A percentile compares a stretch with the other conserved stretches of the same genome.
Conservation (phyloP, 2,329 filamentous ascomycete genomes). For the Phialophora verrucosa region DNA sequence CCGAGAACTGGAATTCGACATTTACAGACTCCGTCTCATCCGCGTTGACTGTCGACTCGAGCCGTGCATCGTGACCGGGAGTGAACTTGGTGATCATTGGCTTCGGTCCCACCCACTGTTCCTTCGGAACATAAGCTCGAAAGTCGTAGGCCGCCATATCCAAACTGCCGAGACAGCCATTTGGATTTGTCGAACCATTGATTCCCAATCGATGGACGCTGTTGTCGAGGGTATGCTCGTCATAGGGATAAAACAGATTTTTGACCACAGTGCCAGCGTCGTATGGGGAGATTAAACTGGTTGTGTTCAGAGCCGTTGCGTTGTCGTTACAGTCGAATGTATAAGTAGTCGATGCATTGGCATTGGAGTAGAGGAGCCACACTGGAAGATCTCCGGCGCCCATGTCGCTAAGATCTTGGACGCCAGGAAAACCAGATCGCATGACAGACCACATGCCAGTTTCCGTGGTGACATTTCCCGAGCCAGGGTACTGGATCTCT, state of each 20-base stretch:
- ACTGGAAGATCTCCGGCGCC: slow-evolving; percentile 49
- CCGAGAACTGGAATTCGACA: slow-evolving; percentile 64
- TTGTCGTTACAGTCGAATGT: slow-evolving; percentile 62
- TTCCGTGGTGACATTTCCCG: slow-evolving; percentile 59
- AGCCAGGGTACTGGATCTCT: slow-evolving; percentile 59
- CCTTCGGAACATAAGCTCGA: slow-evolving; percentile 63
- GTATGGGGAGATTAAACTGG: slow-evolving; percentile 64
- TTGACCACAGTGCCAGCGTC: slow-evolving; percentile 61
- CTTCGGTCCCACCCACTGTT: slow-evolving; percentile 56
- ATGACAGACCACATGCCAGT: slow-evolving; percentile 66
- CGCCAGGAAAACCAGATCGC: slow-evolving; percentile 56
- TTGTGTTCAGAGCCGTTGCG: slow-evolving; percentile 38
- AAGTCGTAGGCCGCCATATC: slow-evolving; percentile 63
- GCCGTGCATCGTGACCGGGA: slow-evolving; percentile 66
- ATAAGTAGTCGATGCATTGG: slow-evolving; percentile 58
- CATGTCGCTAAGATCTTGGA: slow-evolving; percentile 56
- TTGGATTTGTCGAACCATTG: slow-evolving; percentile 54
- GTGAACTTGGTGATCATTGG: slow-evolving; percentile 66
- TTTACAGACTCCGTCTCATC: slow-evolving; percentile 53
- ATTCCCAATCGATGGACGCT: slow-evolving; percentile 56
- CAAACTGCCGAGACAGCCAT: slow-evolving; percentile 62
- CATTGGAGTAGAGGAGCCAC: slow-evolving; percentile 55
- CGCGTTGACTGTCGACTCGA: slow-evolving; percentile 55
- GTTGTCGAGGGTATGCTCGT: slow-evolving; percentile 58
- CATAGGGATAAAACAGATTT: slow-evolving; percentile 68